phyloP scores from a whole-genome alignment of 768 basidiomycete genomes.

The Leucosporidium scottii region DNA sequence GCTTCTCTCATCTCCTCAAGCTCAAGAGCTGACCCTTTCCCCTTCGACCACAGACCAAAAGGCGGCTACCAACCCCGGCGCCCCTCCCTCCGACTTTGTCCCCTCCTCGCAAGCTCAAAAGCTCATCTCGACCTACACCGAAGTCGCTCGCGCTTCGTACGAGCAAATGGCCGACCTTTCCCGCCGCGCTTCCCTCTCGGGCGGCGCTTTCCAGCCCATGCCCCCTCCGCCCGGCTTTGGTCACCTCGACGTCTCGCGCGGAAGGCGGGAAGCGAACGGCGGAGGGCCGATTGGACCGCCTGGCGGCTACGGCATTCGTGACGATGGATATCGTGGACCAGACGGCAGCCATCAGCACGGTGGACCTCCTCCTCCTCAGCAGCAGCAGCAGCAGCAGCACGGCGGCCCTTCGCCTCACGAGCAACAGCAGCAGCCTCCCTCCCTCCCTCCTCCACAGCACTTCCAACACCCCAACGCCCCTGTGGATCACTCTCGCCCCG shows the following conservation, averaged over 20 bases:
- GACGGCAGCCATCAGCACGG: neutral
- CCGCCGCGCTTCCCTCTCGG: constrained; percentile 47
- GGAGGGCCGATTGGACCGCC: neutral
- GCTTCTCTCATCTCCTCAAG: too few relatives aligned
- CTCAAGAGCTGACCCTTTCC: neutral
- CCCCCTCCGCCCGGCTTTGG: constrained; percentile 27
- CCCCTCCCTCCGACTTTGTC: constrained; percentile 25
- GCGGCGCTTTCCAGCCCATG: constrained; percentile 15
- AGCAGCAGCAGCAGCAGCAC: constrained; percentile 1
- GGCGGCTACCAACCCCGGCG: constrained; percentile 8
- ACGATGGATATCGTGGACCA: neutral
- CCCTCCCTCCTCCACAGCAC: neutral
- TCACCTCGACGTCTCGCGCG: constrained; percentile 17
- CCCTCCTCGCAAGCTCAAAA: constrained; percentile 36
- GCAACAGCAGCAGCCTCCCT: neutral
- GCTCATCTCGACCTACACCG: constrained; percentile 46
- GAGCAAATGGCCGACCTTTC: constrained; percentile 74
- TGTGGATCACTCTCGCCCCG: constrained; percentile 45
- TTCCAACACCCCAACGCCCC: constrained; percentile 52
- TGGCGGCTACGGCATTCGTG: neutral
- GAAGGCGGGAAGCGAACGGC: neutral
- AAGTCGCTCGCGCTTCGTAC: constrained; percentile 61
- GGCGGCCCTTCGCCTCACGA: neutral
- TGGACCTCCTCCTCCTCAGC: neutral
- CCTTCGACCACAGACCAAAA: constrained; percentile 24